Evolutionary conservation across 257 asterid genomes (phyloP), one percentile per base, ranked within the genome.

Genomic region (Jasminum sambac): DNA sequence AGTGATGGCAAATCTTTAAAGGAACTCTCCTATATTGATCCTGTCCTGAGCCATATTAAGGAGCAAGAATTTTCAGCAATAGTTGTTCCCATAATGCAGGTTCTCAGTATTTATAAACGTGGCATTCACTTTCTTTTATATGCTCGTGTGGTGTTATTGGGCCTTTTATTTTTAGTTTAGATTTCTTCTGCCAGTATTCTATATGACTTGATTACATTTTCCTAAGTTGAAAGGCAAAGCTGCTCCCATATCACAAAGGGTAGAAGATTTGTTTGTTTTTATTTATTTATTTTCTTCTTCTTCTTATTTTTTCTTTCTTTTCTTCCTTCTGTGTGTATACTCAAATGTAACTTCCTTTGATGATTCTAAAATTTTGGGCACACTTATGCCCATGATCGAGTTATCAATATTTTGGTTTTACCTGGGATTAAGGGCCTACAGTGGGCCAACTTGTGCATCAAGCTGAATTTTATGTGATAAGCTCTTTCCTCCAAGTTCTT

Each of bases 41-140:
- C 39, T 23, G 5, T 9, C 2, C 19, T 6, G 23, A 21, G 9
- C 60, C 37, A 11, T 34, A 11, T 71, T 63, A 59, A 36, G 46
- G 63, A 52, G 21, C 62, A 16, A 23, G 61, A 65, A 50, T 71
- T 67, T 64, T 50, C 38, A 8, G 55, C 61, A 52, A 52, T 52
- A 8, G 7, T 10, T 52, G 17, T 65, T 66, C 43, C 2, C 9
- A 6, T 52, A 6, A 14, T 46, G 30, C 21, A 41, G 13, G 6
- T 19, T 72, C 34, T 48, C 50, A 13, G 36, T 44, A 10, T 26
- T 40, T 66, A 50, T 39, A 42, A 16, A 21, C 34, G 36, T 46
- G 63, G 55, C 41, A 72, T 26, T 16, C 25, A 16, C 64, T 26
- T 62, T 71, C 6, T 23, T 63, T 50, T 70, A 11, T 30, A 21